A percentile compares a stretch with the other conserved stretches of the same genome.
Evolutionary conservation across 129 eudicot species (phyloP).

Genomic region (Centella asiatica): DNA sequence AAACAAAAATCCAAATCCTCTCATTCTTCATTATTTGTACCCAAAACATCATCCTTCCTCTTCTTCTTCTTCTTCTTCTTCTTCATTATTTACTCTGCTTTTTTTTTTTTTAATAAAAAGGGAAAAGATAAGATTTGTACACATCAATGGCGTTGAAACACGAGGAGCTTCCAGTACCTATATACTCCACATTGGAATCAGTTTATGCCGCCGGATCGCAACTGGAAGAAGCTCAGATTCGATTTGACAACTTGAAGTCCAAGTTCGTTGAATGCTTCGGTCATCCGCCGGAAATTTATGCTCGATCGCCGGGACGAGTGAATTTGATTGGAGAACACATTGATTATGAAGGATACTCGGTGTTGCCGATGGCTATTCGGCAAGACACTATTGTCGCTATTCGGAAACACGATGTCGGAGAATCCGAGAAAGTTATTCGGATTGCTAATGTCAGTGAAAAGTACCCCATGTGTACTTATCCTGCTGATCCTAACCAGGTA

Average conservation of each 20-base stretch:
- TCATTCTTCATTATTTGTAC: no score
- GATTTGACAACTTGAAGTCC: conserved; percentile 46
- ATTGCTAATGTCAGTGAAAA: conserved; percentile 86
- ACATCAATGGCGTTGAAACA: conserved; percentile 51
- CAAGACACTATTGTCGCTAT: conserved; percentile 94
- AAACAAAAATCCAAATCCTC: no score
- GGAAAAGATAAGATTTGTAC: background rate
- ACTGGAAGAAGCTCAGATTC: conserved; percentile 77
- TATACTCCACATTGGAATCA: conserved; percentile 42
- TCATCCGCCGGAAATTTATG: conserved; percentile 51
- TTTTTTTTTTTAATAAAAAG: no score
- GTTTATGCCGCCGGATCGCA: conserved; percentile 87
- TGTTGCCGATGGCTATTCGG: conserved; percentile 94
- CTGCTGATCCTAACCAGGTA: conserved; percentile 91
- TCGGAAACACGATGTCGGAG: conserved; percentile 41
- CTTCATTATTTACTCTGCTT: no score
- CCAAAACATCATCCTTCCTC: no score
- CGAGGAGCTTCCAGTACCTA: conserved; percentile 76
- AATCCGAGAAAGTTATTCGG: conserved; percentile 52
- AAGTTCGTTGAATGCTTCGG: conserved; percentile 50
- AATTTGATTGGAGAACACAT: conserved; percentile 99
- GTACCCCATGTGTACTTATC: conserved; percentile 73
- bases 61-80: no score
- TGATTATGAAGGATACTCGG: conserved; percentile 97
- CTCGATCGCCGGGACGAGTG: conserved; percentile 97